Evolutionary conservation across 192 early-diverging fungal genomes (phyloP).

Genomic region (Coemansia sp.): DNA sequence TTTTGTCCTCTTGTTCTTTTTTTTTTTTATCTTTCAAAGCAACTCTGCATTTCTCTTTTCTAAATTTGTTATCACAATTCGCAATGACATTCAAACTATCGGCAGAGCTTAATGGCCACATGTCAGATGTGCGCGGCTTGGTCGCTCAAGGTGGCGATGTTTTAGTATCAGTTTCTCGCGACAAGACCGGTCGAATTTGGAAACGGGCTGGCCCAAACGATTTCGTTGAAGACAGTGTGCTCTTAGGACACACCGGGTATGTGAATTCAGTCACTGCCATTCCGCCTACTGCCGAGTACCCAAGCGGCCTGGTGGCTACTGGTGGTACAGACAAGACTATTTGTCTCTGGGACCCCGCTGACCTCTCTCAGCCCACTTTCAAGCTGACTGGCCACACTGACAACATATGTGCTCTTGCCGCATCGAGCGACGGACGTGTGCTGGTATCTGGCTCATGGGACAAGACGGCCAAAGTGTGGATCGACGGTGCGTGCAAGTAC

Average conservation of each 20-base stretch:
- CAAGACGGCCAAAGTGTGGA: conserved; percentile 90
- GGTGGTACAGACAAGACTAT: conserved; percentile 85
- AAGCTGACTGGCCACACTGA: conserved; percentile 82
- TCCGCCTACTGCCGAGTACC: conserved; percentile 58
- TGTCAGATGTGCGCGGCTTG: conserved; percentile 69
- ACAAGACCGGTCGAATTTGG: conserved; percentile 77
- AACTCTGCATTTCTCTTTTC: conserved; percentile 1
- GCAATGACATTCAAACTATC: conserved; percentile 56
- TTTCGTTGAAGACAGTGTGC: conserved; percentile 59
- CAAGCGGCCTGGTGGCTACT: conserved; percentile 80
- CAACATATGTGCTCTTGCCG: conserved; percentile 81
- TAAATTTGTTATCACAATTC: conserved; percentile 2
- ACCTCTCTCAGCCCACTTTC: conserved; percentile 61
- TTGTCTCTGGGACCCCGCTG: conserved; percentile 72
- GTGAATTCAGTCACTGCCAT: conserved; percentile 76
- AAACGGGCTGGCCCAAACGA: conserved; percentile 54
- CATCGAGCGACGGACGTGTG: conserved; percentile 60
- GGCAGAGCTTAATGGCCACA: conserved; percentile 58
- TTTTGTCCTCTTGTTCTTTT: background rate
- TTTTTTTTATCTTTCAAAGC: background rate
- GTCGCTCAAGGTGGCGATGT: conserved; percentile 58
- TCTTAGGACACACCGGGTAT: conserved; percentile 72
- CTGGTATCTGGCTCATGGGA: conserved; percentile 99
- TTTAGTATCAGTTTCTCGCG: conserved; percentile 74
- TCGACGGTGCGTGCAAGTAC: conserved; percentile 67